Evolutionary conservation across 139 green algal genomes (phyloP).

Genomic region (Volvox africanus): DNA sequence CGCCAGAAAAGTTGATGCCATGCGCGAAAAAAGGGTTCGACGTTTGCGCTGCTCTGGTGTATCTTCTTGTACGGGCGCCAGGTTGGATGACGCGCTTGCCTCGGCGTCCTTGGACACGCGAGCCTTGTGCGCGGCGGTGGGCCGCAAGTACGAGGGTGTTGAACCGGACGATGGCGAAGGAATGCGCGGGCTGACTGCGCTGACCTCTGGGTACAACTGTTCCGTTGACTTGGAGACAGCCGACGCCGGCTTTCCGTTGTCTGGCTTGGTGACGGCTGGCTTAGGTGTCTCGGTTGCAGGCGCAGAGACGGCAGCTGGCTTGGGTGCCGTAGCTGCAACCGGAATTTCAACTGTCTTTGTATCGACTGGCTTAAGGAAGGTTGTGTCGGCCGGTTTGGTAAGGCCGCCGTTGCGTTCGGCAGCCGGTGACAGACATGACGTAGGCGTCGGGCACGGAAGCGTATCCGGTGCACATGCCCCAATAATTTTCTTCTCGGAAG

Average conservation of each 20-base stretch:
- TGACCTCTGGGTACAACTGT: not conserved
- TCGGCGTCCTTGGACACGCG: conserved; percentile 18
- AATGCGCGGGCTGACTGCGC: not conserved
- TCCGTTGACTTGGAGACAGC: not conserved
- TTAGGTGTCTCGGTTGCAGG: too few relatives aligned
- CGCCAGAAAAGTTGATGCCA: conserved; percentile 49
- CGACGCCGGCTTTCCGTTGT: not conserved
- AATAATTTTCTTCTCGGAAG: not conserved
- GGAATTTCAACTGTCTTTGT: not conserved
- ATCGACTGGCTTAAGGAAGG: not conserved
- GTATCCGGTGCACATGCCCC: not conserved
- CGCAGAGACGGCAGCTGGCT: not conserved
- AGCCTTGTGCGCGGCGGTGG: conserved; percentile 43
- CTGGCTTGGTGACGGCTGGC: not conserved
- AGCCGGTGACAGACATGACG: too few relatives aligned
- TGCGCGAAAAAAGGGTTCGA: conserved; percentile 40
- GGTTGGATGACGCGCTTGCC: not conserved
- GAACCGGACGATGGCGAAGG: not conserved
- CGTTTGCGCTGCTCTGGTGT: not conserved
- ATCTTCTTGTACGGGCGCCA: conserved; percentile 10
- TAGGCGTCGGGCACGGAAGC: not conserved
- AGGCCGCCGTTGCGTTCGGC: not conserved
- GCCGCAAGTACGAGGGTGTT: conserved; percentile 50
- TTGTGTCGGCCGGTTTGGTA: not conserved
- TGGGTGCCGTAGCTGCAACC: not conserved